Conservation (phyloP, 148 eudicot genomes). For the Dysphania ambrosioides region DNA sequence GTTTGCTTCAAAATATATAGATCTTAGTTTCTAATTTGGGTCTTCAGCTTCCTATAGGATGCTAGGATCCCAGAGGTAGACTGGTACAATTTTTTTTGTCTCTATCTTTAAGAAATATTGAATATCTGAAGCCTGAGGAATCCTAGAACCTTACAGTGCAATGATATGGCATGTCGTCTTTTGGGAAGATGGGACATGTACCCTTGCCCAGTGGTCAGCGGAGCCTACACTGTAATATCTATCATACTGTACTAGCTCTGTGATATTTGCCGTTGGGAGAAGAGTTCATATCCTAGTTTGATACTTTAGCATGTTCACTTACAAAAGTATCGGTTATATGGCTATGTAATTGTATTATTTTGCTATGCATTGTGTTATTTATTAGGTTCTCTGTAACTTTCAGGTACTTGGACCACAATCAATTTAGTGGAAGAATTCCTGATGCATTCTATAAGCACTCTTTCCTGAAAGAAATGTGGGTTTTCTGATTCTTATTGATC, state of each 20-base stretch:
- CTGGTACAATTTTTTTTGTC: neutral
- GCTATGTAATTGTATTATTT: too few relatives aligned
- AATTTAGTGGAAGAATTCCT: constrained; percentile 87
- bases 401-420: constrained; percentile 98
- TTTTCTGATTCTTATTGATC: neutral
- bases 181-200: neutral
- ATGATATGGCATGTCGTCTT: neutral
- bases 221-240: neutral
- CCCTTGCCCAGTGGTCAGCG: neutral
- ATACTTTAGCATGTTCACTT: neutral
- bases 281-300: neutral
- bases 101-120: neutral
- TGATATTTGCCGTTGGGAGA: neutral
- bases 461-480: constrained; percentile 87
- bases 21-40: neutral
- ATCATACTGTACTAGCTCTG: too few relatives aligned
- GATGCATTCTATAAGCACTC: constrained; percentile 95
- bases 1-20: neutral
- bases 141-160: neutral
- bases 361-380: neutral
- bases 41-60: too few relatives aligned
- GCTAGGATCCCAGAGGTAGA: too few relatives aligned
- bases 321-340: neutral
- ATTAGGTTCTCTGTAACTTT: constrained; percentile 16
- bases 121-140: neutral